Percentiles rank a stretch among this genome's conserved stretches.
These are phyloP conservation scores for Aspergillus tubingensis DNA, from an alignment of 2,329 filamentous ascomycete genomes.

Conservation along the genomic window DNA sequence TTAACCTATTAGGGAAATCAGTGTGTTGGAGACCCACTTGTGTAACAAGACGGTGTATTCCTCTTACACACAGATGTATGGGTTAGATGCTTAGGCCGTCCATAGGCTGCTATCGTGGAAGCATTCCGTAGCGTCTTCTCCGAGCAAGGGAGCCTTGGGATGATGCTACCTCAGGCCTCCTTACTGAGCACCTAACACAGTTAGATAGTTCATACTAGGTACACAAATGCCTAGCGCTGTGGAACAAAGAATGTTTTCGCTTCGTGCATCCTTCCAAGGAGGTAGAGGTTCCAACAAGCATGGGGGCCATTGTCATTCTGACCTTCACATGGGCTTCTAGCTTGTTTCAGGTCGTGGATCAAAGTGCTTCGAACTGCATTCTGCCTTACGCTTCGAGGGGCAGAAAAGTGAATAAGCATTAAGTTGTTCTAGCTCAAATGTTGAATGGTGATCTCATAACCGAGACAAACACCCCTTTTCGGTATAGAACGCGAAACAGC, in stretches of 20 bases:
- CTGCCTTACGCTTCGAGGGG: conserved; percentile 1
- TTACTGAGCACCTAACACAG: background rate
- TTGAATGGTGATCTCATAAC: background rate
- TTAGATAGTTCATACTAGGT: background rate
- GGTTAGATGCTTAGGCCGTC: too few species aligned
- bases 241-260: background rate
- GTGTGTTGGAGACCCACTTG: background rate
- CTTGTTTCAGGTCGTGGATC: conserved; percentile 17
- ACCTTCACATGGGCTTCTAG: conserved; percentile 5
- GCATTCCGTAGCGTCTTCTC: background rate
- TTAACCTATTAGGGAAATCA: too few species aligned
- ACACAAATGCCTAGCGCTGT: conserved; percentile 3
- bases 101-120: background rate
- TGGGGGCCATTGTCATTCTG: background rate
- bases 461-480: background rate
- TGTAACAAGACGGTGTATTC: background rate
- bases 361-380: background rate
- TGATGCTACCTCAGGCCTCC: background rate
- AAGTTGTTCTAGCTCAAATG: background rate
- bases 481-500: background rate
- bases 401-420: background rate
- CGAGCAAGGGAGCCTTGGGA: background rate
- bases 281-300: background rate
- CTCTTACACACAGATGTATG: background rate
- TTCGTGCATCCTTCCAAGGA: background rate